These are phyloP conservation scores for Xylaria sp. DNA, from an alignment of 2,329 filamentous ascomycete genomes.

Conservation along the genomic window DNA sequence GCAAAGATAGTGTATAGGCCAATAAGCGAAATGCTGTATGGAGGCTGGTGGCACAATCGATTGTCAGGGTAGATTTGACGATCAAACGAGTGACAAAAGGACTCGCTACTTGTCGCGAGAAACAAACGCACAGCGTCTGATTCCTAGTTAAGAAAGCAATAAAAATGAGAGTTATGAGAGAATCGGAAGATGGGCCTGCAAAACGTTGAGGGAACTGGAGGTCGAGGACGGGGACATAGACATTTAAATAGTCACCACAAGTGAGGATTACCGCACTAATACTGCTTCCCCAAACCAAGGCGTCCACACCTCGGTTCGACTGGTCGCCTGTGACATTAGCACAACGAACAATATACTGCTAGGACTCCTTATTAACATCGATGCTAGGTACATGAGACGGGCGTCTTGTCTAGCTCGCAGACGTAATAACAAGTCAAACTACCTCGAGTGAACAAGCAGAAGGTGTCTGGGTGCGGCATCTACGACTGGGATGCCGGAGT, in stretches of 20 bases:
- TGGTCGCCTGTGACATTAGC: neutral
- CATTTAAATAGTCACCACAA: constrained; percentile 8
- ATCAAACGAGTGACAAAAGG: constrained; percentile 10
- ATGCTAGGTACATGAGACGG: constrained; percentile 3
- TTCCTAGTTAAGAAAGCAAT: neutral
- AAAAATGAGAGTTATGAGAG: neutral
- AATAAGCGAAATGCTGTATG: constrained; percentile 17
- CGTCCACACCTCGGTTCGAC: neutral
- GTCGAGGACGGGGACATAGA: constrained; percentile 5
- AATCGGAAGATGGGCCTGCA: neutral
- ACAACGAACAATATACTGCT: constrained; percentile 5
- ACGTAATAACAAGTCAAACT: constrained; percentile 22
- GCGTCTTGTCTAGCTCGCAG: neutral
- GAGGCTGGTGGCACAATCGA: constrained; percentile 17
- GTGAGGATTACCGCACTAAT: neutral
- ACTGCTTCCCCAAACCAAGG: neutral
- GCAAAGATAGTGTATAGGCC: neutral
- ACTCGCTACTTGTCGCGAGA: neutral
- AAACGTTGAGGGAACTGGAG: neutral
- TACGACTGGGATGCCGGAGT: neutral
- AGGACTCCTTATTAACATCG: constrained; percentile 1
- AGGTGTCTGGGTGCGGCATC: constrained; percentile 10
- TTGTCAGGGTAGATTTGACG: neutral
- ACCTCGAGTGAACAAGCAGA: constrained; percentile 12
- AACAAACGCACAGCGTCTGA: neutral